Base-by-base conservation (phyloP, 805 yeast genomes). In the Schwanniomyces pseudopolymorphus region DNA sequence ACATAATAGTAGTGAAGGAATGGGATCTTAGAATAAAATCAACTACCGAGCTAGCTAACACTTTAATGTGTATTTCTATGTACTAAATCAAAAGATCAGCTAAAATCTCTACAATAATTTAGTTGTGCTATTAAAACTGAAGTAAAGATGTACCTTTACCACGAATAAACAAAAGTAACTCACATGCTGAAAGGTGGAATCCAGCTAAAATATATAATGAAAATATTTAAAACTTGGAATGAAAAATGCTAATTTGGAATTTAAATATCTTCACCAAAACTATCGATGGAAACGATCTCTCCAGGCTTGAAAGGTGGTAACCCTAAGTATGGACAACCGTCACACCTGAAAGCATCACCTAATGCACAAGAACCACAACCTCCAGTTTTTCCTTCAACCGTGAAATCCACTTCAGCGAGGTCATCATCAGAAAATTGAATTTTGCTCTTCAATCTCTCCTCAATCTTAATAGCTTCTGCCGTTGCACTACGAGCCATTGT, bases 221-320 rank as follows among this genome's bases (percentile, higher is more conserved):
- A 6, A 6, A 6, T 22, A 5, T 22, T 22, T 6, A 22, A 22
- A 26, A 26, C 10, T 26, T 11, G 10, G n/a, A 26, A 26, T 9
- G 13, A 26, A 31, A 36, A 19, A 36, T 20, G n/a, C 27, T 24
- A 14, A 13, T 22, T 22, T 5, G 10, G 22, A 13, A 14, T 40
- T 49, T 60, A 87, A 56, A 87, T 75, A 63, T 89, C 96, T 64
- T 87, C 96, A 35, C 85, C 87, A 56, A 87, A 81, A 44, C 81
- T 79, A 58, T 80, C 89, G 52, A 92, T 70, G 26, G 85, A 83
- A 45, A 94, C 83, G 9, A 84, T 84, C 70, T 94, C 96, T 43
- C 99, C 99, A 1, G 98, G 99, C 69, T 90, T 90, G 78, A 94
- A 94, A 3, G 99, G 97, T 13, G 99, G 99, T 39, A 94, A 74